phyloP scores from a whole-genome alignment of 2,329 filamentous ascomycete species.

The Colletotrichum coccodes region DNA sequence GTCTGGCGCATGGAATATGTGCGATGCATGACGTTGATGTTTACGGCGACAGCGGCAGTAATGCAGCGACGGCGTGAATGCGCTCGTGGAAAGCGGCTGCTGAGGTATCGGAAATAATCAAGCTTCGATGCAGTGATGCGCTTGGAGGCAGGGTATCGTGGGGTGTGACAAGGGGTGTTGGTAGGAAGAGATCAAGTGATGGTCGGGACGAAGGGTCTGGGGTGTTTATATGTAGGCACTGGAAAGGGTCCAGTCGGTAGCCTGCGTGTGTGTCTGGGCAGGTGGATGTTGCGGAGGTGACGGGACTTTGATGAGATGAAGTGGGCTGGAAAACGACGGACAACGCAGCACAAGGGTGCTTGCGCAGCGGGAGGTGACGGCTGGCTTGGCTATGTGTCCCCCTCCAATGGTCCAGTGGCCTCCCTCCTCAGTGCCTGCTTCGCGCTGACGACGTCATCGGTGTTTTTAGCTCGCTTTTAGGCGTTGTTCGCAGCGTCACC shows the following conservation, averaged over 20 bases:
- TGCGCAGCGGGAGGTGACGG: neutral
- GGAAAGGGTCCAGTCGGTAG: conserved; percentile 6
- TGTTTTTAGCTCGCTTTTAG: conserved; percentile 30
- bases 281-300: conserved; percentile 30
- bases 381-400: neutral
- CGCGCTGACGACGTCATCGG: conserved; percentile 34
- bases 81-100: neutral
- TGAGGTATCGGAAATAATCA: neutral
- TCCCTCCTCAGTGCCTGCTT: conserved; percentile 30
- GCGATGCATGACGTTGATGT: conserved; percentile 80
- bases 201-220: neutral
- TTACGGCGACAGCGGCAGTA: neutral
- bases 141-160: conserved; percentile 13
- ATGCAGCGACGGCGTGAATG: neutral
- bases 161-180: conserved; percentile 23
- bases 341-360: neutral
- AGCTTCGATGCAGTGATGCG: neutral
- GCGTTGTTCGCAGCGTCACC: conserved; percentile 31
- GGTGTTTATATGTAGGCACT: conserved; percentile 30
- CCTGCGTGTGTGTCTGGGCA: neutral
- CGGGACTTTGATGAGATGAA: conserved; percentile 10
- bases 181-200: conserved; percentile 12
- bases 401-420: neutral
- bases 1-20: conserved; percentile 99
- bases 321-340: conserved; percentile 6